Evolutionary conservation across 345 rosid species (phyloP), one percentile per base, ranked within the genome.

Genomic region (Eucalyptus curtisii): DNA sequence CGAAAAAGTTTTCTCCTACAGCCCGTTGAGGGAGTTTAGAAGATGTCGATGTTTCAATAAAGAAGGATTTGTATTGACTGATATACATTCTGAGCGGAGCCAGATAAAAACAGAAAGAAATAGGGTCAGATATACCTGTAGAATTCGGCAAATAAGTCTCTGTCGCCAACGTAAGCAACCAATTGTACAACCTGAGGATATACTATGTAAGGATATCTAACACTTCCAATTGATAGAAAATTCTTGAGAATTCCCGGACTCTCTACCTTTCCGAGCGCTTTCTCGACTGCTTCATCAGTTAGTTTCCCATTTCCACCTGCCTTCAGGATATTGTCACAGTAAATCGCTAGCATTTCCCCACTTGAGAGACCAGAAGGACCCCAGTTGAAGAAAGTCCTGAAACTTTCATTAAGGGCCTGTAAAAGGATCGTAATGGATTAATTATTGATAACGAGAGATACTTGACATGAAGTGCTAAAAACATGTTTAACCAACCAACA

Each of bases 1-100:
- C 87, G 87, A 44, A 96, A 96, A 88, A 95, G 95, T 88, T 94
- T 93, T 90, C 94, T 94, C 92, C 96, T 95, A 92, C 79, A 85
- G 87, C 81, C 55, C 47, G 2, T 40, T 42, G 5, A 76, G 15
- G 7, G n/a, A 42, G 44, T 55, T 76, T 76, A 76, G 47, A 76
- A 44, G 49, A 57, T 37, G 49, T 91, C 19, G 6, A 24, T 33
- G 59, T 87, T 47, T 87, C 49, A 16, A 45, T 42, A 31, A 87
- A 59, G 42, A 86, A 57, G 59, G 66, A 40, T 85, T 48, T 85
- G 37, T 14, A 76, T 40, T 20, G 84, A 76, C 84, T 40, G 84
- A 76, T 40, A 71, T 71, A 50, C 87, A n/a, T 47, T 64, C 47
- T n/a, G 71, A 87, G 27, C 88, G 10, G 88, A 20, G 30, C 27